Evolutionary conservation across 208 protist species (phyloP).

Genomic region (Phytomonas francai): DNA sequence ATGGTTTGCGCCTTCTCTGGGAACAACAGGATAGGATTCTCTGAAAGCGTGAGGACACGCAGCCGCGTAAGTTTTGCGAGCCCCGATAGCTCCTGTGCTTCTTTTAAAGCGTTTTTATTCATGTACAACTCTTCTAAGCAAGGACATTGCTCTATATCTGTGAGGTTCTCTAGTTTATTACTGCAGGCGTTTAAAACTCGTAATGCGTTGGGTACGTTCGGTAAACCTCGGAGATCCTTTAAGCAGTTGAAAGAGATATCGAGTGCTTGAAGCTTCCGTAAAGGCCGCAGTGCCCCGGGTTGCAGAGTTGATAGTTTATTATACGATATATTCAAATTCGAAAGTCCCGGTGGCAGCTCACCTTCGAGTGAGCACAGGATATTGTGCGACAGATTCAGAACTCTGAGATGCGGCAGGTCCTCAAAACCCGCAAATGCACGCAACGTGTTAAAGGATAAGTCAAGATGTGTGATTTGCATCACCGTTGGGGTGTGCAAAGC

Average conservation of each 20-base stretch:
- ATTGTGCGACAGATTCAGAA: conserved; percentile 69
- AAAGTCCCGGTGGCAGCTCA: conserved; percentile 39
- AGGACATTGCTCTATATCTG: conserved; percentile 49
- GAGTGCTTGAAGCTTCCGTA: conserved; percentile 41
- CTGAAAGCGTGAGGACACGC: conserved; percentile 25
- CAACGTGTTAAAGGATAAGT: conserved; percentile 72
- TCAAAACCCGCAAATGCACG: conserved; percentile 38
- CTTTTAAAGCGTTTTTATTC: conserved; percentile 50
- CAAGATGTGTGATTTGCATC: conserved; percentile 27
- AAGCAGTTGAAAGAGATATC: conserved; percentile 72
- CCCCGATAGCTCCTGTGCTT: conserved; percentile 28
- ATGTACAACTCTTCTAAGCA: conserved; percentile 39
- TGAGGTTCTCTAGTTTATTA: conserved; percentile 41
- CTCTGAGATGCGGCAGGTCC: conserved; percentile 44
- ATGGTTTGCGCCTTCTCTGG: conserved; percentile 27
- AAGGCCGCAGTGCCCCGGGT: conserved; percentile 37
- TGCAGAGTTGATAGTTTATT: conserved; percentile 55
- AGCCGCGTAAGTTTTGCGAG: conserved; percentile 27
- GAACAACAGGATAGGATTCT: conserved; percentile 55
- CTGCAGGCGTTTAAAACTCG: conserved; percentile 40
- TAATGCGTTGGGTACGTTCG: conserved; percentile 30
- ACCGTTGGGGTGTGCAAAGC: conserved; percentile 21
- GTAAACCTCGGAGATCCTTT: conserved; percentile 39
- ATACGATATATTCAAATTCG: conserved; percentile 59
- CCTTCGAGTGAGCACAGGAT: conserved; percentile 39